Evolutionary conservation across 1,284 basidiomycete species (phyloP), one percentile per base, ranked within the genome.

Genomic region (Fomitiporia mediterranea): DNA sequence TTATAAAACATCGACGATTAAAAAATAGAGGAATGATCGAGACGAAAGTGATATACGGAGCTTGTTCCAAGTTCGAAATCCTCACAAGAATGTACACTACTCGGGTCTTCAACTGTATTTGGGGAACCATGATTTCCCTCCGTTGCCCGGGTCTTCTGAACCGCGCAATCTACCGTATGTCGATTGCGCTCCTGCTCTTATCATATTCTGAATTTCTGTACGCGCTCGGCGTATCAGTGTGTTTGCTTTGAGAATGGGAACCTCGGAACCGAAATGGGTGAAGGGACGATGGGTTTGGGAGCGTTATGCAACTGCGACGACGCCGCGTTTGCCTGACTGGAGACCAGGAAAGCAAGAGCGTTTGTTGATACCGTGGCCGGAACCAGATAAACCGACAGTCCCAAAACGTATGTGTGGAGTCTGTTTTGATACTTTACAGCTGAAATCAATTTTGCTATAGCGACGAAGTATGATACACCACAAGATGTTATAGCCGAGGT

Each of bases 51-150:
- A 56, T 38, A 23, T 53, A 35, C 44, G 43, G 42, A 43, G 46
- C 37, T 25, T 51, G 37, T 55, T 42, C 30, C 48, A 51, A 51
- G 46, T 44, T 17, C 46, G 55, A 55, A 59, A 59, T 35, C 57
- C 57, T 21, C 34, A 55, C 57, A 76, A 76, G 65, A 82, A 80
- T 42, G 83, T 86, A 51, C 85, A 88, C 65, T 91, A 91, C 65
- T 86, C 88, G 0, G 76, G 80, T 62, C 87, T 87, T 64, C 89
- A 91, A 65, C 76, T 91, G 23, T 86, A 79, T 64, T 67, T 91
- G 57, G 88, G 88, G 11, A 76, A 82, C 61, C 77, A 79, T 66
- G 77, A 83, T 65, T 80, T 83, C 64, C 76, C 79, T 30, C 70
- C 77, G 48, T 68, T 70, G 57, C 71, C 69, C 50, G 79, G 69